Conservation (phyloP, 2,329 filamentous ascomycete genomes). For the Fusarium sterilihyphosum region DNA sequence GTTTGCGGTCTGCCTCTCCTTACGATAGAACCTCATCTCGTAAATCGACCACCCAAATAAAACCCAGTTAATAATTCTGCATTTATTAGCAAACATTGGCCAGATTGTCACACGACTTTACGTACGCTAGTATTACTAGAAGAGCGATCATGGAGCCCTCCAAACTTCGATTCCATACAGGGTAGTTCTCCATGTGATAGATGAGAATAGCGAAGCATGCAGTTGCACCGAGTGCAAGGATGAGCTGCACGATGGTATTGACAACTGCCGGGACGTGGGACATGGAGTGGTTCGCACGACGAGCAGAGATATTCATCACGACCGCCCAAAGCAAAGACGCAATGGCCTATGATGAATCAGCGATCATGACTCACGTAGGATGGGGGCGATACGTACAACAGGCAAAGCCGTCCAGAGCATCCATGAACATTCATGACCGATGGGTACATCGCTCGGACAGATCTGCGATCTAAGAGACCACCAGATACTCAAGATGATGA, state of each 20-base stretch:
- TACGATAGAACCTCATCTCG: conserved; percentile 18
- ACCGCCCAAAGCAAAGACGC: conserved; percentile 36
- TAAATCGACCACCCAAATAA: conserved; percentile 32
- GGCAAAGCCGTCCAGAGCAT: conserved; percentile 40
- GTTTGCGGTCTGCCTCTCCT: conserved; percentile 7
- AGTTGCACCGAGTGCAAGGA: conserved; percentile 37
- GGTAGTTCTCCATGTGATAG: conserved; percentile 28
- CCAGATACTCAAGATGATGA: conserved; percentile 56
- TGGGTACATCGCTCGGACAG: conserved; percentile 26
- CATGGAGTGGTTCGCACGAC: conserved; percentile 32
- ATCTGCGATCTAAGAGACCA: conserved; percentile 38
- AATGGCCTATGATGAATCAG: conserved; percentile 16
- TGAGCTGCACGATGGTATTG: conserved; percentile 31
- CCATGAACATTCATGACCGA: conserved; percentile 35
- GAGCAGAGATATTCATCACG: conserved; percentile 33
- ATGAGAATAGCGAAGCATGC: conserved; percentile 37
- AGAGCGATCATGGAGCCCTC: conserved; percentile 39
- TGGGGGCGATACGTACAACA: conserved; percentile 17
- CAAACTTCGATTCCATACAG: conserved; percentile 22
- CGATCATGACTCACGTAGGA: no score
- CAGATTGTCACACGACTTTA: background rate
- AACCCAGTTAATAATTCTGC: conserved; percentile 34
- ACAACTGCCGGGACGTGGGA: conserved; percentile 28
- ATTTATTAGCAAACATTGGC: background rate
- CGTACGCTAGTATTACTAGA: conserved; percentile 39